A percentile compares a stretch with the other conserved stretches of the same genome.
Evolutionary conservation across 129 eudicot species (phyloP).

Genomic region (Helichrysum umbraculigerum): DNA sequence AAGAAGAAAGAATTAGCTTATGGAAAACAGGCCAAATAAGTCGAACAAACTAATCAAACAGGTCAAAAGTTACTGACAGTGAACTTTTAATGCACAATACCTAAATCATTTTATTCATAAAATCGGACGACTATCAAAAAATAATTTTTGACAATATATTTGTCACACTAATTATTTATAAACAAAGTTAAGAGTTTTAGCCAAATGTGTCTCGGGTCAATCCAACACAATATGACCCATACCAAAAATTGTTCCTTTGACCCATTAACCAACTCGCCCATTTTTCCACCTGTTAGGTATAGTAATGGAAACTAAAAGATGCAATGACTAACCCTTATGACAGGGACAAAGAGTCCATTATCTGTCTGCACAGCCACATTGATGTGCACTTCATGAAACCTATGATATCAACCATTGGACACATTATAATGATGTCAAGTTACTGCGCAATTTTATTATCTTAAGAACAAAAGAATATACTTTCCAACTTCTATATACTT

Average conservation of each 20-base stretch:
- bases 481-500: slow-evolving; percentile 36
- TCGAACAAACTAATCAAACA: background rate
- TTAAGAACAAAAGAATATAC: background rate
- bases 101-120: background rate
- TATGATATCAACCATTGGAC: slow-evolving; percentile 27
- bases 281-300: background rate
- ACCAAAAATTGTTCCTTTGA: background rate
- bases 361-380: slow-evolving; percentile 99
- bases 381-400: slow-evolving; percentile 84
- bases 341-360: slow-evolving; percentile 91
- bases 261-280: background rate
- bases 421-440: slow-evolving; percentile 22
- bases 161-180: background rate
- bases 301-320: background rate
- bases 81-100: background rate
- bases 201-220: background rate
- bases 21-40: background rate
- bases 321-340: slow-evolving; percentile 58
- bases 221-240: background rate
- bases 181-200: background rate
- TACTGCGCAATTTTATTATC: background rate
- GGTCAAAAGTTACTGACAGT: background rate
- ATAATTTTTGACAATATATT: background rate
- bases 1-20: background rate
- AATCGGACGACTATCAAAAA: background rate